A percentile compares a stretch with the other conserved stretches of the same genome.
phyloP scores from a whole-genome alignment of 805 yeast species.

The Kluyveromyces dobzhanskii region DNA sequence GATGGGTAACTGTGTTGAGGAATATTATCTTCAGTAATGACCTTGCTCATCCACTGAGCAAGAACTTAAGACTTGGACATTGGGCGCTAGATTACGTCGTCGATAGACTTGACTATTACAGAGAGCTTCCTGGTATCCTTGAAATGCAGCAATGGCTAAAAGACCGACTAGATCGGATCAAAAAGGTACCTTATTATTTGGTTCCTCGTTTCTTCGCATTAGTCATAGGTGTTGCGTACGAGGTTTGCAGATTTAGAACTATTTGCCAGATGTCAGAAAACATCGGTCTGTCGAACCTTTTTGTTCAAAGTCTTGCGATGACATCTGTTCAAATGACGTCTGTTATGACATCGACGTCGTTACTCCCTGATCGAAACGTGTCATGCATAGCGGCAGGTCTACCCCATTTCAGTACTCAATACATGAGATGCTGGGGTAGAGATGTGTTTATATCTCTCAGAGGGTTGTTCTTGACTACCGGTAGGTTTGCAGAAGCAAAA shows the following conservation, averaged over 20 bases:
- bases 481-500: conserved; percentile 71
- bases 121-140: conserved; percentile 37
- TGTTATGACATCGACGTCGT: conserved; percentile 59
- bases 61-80: conserved; percentile 69
- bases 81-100: conserved; percentile 85
- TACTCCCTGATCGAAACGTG: conserved; percentile 51
- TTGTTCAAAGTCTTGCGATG: conserved; percentile 71
- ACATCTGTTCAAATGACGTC: conserved; percentile 87
- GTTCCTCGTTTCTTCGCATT: conserved; percentile 83
- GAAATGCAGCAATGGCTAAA: conserved; percentile 65
- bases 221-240: conserved; percentile 75
- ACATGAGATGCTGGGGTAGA: conserved; percentile 98
- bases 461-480: conserved; percentile 73
- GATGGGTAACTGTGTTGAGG: conserved; percentile 72
- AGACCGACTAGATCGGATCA: conserved; percentile 53
- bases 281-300: conserved; percentile 55
- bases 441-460: conserved; percentile 85
- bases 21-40: conserved; percentile 59
- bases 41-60: conserved; percentile 75
- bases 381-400: conserved; percentile 92
- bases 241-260: conserved; percentile 66
- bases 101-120: conserved; percentile 51
- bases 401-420: conserved; percentile 85
- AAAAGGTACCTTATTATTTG: conserved; percentile 65
- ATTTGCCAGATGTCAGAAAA: conserved; percentile 45